Percentiles rank a stretch among this genome's conserved stretches.
These are phyloP conservation scores for Rhodotorula taiwanensis DNA, from an alignment of 768 basidiomycete species.

Conservation along the genomic window DNA sequence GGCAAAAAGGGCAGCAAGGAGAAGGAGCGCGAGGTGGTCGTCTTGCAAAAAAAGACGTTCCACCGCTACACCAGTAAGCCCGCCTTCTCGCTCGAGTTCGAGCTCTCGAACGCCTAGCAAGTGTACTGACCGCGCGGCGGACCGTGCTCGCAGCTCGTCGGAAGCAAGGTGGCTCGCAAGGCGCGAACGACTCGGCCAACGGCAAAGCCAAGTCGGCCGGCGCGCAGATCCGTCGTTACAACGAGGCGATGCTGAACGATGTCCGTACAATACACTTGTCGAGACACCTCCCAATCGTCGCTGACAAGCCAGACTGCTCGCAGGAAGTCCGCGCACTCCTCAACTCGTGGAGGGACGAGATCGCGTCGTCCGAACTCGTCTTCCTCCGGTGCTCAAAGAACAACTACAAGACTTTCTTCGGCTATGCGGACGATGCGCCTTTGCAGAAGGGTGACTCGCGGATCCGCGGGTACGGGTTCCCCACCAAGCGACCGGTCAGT, in stretches of 20 bases:
- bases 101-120: not conserved
- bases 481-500: slow-evolving; percentile 84
- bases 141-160: slow-evolving; percentile 61
- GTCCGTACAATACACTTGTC: slow-evolving; percentile 48
- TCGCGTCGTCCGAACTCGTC: slow-evolving; percentile 76
- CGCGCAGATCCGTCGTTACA: slow-evolving; percentile 85
- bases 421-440: slow-evolving; percentile 66
- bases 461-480: slow-evolving; percentile 86
- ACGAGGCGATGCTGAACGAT: slow-evolving; percentile 84
- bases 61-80: slow-evolving; percentile 95
- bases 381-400: slow-evolving; percentile 84
- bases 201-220: slow-evolving; percentile 89
- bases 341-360: slow-evolving; percentile 77
- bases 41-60: slow-evolving; percentile 87
- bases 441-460: slow-evolving; percentile 71
- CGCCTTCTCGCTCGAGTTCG: not conserved
- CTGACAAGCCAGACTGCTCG: too few species aligned
- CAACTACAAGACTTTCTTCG: slow-evolving; percentile 81
- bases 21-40: slow-evolving; percentile 69
- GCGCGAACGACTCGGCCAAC: slow-evolving; percentile 84
- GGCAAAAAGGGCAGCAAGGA: slow-evolving; percentile 51
- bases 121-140: not conserved
- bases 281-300: too few species aligned
- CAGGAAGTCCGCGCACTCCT: slow-evolving; percentile 84
- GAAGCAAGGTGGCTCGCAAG: slow-evolving; percentile 95